Evolutionary conservation across 2,329 filamentous ascomycete genomes (phyloP).

Genomic region (Fusarium proliferatum): DNA sequence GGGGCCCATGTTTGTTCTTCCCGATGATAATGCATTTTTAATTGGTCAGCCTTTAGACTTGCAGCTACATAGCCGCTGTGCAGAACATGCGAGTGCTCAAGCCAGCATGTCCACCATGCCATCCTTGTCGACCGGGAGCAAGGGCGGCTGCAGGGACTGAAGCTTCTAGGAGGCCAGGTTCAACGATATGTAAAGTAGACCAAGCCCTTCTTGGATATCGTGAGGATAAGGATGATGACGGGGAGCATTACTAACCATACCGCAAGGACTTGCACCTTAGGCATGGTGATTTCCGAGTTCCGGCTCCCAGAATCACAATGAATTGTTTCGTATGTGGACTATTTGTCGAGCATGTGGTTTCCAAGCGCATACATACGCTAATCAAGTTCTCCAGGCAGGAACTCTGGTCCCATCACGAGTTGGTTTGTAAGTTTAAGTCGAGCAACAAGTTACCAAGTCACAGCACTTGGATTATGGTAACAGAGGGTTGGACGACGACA

Average conservation of each 20-base stretch:
- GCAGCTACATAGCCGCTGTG: conserved; percentile 56
- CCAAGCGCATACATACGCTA: neutral
- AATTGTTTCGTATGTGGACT: conserved; percentile 26
- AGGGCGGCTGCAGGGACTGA: conserved; percentile 48
- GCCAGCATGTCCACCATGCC: conserved; percentile 45
- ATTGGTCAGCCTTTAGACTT: conserved; percentile 52
- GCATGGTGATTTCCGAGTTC: conserved; percentile 13
- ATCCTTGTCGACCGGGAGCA: conserved; percentile 40
- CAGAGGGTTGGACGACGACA: neutral
- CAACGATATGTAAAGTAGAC: conserved; percentile 34
- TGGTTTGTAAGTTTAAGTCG: neutral
- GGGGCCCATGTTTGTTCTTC: conserved; percentile 43
- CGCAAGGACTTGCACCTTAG: conserved; percentile 15
- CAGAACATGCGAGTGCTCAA: conserved; percentile 56
- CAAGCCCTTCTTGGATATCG: conserved; percentile 43
- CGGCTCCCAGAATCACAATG: conserved; percentile 11
- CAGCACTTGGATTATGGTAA: neutral
- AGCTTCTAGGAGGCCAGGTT: conserved; percentile 35
- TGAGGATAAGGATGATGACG: conserved; percentile 39
- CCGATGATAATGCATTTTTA: conserved; percentile 37
- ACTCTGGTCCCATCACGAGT: conserved; percentile 21
- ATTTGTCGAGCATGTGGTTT: conserved; percentile 6
- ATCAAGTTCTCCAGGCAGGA: neutral
- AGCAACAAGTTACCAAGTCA: conserved; percentile 5
- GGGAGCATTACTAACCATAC: conserved; percentile 35